Evolutionary conservation across 2,329 filamentous ascomycete species (phyloP), one percentile per base, ranked within the genome.

Genomic region (Aureobasidium sp.): DNA sequence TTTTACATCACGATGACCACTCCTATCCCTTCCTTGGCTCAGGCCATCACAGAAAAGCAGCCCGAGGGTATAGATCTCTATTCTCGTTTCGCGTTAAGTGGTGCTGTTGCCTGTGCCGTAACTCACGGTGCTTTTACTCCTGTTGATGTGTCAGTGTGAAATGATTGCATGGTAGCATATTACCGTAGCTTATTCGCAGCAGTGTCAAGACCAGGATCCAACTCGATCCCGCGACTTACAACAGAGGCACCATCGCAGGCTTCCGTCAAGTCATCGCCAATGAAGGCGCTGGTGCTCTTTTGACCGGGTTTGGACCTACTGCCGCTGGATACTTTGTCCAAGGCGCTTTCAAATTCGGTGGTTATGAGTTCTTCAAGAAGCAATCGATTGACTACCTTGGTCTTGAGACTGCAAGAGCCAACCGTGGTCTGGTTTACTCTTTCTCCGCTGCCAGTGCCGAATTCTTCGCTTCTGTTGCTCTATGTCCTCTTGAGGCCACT

Each of bases 51-150:
- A 59, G 74, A 75, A 19, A 64, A 71, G 62, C 76, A 81, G 71
- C 77, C 82, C 60, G 76, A 71, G 62, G 82, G 84, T 58, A 40
- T 90, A 62, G 76, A 72, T 57, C 88, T 98, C 65, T 97, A 97
- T 84, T 88, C 88, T 67, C 84, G 89, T 75, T 96, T 96, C 78
- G 91, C 93, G 75, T 86, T 98, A 67, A 90, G 93, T 67, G 93
- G 93, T 76, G 93, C 93, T 66, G 78, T 97, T 79, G 95, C 93
- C 84, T 98, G 93, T 77, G 91, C 90, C 66, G 78, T 97, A 76
- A 98, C 93, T 70, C 93, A 98, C 82, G 93, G 91, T 74, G 86
- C 81, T 68, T 84, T 97, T 67, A 98, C 93, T 64, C 93, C 93
- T 69, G 90, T 98, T 74, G 93, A 98, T 87, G 93, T 98, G 91